Evolutionary conservation across 2,329 filamentous ascomycete species (phyloP).

Genomic region (Talaromyces pinophilus): DNA sequence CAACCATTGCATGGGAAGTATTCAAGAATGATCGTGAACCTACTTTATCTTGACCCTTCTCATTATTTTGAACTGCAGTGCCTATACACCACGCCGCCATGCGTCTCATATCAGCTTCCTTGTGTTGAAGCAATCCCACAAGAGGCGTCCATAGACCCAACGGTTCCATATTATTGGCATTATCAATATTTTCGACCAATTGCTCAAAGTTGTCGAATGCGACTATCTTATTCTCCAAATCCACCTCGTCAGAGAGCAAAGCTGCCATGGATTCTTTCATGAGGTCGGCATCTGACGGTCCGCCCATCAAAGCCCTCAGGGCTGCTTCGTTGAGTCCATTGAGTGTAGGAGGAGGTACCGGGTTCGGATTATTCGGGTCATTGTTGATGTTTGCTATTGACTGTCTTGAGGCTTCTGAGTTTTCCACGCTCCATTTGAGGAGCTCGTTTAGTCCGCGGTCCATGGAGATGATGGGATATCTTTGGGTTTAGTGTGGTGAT

Average conservation of each 20-base stretch:
- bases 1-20: background rate
- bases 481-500: background rate
- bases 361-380: slow-evolving; percentile 35
- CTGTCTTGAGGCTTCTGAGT: slow-evolving; percentile 51
- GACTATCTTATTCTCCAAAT: slow-evolving; percentile 72
- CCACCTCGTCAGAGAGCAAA: slow-evolving; percentile 66
- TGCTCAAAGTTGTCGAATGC: slow-evolving; percentile 97
- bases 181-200: slow-evolving; percentile 88
- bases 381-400: slow-evolving; percentile 33
- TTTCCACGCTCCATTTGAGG: slow-evolving; percentile 75
- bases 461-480: slow-evolving; percentile 43
- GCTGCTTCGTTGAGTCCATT: slow-evolving; percentile 66
- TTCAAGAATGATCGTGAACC: slow-evolving; percentile 25
- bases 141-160: slow-evolving; percentile 81
- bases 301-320: slow-evolving; percentile 74
- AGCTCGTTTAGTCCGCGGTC: slow-evolving; percentile 71
- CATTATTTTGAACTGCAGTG: slow-evolving; percentile 96
- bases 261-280: slow-evolving; percentile 84
- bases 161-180: slow-evolving; percentile 87
- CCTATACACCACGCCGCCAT: slow-evolving; percentile 95
- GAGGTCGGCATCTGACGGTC: slow-evolving; percentile 83
- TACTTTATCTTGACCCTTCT: slow-evolving; percentile 74
- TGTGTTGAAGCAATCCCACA: slow-evolving; percentile 67
- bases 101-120: slow-evolving; percentile 70
- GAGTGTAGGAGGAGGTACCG: slow-evolving; percentile 33